A percentile compares a stretch with the other conserved stretches of the same genome.
phyloP scores from a whole-genome alignment of 768 basidiomycete genomes.

The Suillus tomentosus region DNA sequence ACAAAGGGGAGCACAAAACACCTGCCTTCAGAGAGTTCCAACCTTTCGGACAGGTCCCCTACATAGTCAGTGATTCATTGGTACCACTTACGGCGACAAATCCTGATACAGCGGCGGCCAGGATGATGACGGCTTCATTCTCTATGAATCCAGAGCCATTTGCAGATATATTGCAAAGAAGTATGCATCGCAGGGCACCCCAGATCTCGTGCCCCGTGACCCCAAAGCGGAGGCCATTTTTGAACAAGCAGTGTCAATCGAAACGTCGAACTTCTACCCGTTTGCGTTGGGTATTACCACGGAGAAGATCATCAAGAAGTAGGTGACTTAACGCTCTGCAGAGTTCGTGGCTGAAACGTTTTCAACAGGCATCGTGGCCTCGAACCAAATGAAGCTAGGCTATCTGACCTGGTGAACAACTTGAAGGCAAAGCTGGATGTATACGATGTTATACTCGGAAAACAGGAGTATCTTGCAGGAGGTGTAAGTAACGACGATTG shows the following conservation, averaged over 20 bases:
- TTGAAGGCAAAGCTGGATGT: slow-evolving; percentile 46
- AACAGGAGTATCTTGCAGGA: slow-evolving; percentile 58
- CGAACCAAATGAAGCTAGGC: slow-evolving; percentile 27
- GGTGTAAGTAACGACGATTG: slow-evolving; percentile 38
- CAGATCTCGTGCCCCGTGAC: slow-evolving; percentile 47
- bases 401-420: slow-evolving; percentile 24
- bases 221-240: slow-evolving; percentile 40
- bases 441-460: slow-evolving; percentile 55
- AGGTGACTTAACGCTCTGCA: slow-evolving; percentile 12
- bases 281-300: slow-evolving; percentile 41
- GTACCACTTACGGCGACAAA: background rate
- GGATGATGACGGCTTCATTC: slow-evolving; percentile 58
- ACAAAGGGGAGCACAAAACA: slow-evolving; percentile 21
- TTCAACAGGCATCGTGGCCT: slow-evolving; percentile 15
- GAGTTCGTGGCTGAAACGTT: background rate
- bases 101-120: slow-evolving; percentile 13
- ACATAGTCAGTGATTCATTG: slow-evolving; percentile 19
- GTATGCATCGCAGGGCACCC: slow-evolving; percentile 47
- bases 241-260: slow-evolving; percentile 42
- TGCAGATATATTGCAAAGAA: slow-evolving; percentile 54
- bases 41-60: slow-evolving; percentile 39
- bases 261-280: slow-evolving; percentile 50
- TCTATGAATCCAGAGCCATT: slow-evolving; percentile 61
- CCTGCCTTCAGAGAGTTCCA: slow-evolving; percentile 26
- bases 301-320: slow-evolving; percentile 59